Base-by-base conservation (phyloP, 768 basidiomycete species). In the Rhodosporidiobolus sp. region DNA sequence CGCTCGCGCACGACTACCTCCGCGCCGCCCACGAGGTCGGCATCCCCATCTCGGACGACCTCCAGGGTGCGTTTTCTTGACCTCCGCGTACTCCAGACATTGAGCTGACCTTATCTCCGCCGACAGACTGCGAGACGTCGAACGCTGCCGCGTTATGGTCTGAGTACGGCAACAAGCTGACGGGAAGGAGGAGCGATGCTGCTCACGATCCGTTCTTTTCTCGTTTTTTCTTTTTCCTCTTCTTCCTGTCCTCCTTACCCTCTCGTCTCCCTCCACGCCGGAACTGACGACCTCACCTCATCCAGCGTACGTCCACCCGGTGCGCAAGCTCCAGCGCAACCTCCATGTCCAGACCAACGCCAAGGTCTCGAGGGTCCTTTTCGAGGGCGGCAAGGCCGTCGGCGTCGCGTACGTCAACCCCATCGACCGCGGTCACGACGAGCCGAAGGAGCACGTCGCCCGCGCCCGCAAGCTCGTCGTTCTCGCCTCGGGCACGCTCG, bases 341-440 rank as follows among this genome's bases (percentile, higher is more conserved):
- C 83, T 90, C 30, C 88, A 84, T 82, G 81, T 90, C 57, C 86
- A 87, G 79, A 85, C 84, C 67, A 89, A 89, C 77, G 83, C 88
- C 14, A 86, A 86, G n/a, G 88, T 87, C 26, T 85, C 84, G 12
- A 86, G 88, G 38, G 87, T 90, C 70, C 86, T 90, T 70, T 90
- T 90, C 77, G 88, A 89, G 76, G 88, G 86, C 62, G 86, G 82
- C 76, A 89, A 86, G 81, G 88, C 88, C 50, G 87, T 89, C 73
- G 88, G 88, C 22, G 87, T 89, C 30, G 87, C 87, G 5, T 89
- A 88, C 70, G 88, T 89, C 57, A 87, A 87, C 8, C 81, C 87
- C 9, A 83, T 86, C 78, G 87, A 88, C 81, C 85, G 88, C 54
- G 84, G 80, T 14, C 83, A 87, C 76, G 81, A 79, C 30, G 79